These are phyloP conservation scores for Peniophora sp. DNA, from an alignment of 1,284 basidiomycete genomes.

Conservation along the genomic window DNA sequence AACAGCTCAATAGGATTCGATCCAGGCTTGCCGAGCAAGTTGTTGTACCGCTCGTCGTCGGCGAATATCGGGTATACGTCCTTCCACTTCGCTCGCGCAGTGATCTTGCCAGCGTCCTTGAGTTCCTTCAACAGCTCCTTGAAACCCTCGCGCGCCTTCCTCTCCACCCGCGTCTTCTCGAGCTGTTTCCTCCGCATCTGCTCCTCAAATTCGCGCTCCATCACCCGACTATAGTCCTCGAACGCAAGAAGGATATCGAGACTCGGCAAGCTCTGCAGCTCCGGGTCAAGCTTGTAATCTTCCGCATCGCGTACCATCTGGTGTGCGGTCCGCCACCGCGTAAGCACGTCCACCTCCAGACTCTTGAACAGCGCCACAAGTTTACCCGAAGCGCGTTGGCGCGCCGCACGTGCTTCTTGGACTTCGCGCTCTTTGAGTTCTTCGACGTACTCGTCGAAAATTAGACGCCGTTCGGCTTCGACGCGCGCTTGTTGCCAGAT, in stretches of 20 bases:
- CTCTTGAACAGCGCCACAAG: constrained; percentile 75
- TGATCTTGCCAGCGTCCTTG: constrained; percentile 60
- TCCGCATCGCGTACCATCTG: constrained; percentile 68
- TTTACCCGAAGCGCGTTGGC: constrained; percentile 70
- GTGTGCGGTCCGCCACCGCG: constrained; percentile 82
- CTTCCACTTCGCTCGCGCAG: constrained; percentile 87
- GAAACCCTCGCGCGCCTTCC: constrained; percentile 87
- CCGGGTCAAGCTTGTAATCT: constrained; percentile 68
- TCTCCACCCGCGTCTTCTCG: constrained; percentile 75
- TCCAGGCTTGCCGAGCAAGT: constrained; percentile 85
- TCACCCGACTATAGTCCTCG: constrained; percentile 83
- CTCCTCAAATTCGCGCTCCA: constrained; percentile 85
- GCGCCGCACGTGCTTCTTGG: constrained; percentile 68
- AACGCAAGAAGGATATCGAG: constrained; percentile 87
- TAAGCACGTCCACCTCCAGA: constrained; percentile 81
- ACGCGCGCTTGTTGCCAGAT: constrained; percentile 83
- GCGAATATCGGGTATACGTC: constrained; percentile 73
- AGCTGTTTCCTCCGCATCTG: constrained; percentile 70
- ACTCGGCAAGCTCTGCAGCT: constrained; percentile 75
- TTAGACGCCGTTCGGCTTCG: constrained; percentile 73
- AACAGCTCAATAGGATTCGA: constrained; percentile 94
- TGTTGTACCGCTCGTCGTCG: constrained; percentile 75
- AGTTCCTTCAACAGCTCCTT: constrained; percentile 70
- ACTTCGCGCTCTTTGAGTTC: constrained; percentile 83
- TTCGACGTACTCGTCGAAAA: constrained; percentile 85